Evolutionary conservation across 371 early-diverging fungal genomes (phyloP).

Genomic region (Mortierella sp.): DNA sequence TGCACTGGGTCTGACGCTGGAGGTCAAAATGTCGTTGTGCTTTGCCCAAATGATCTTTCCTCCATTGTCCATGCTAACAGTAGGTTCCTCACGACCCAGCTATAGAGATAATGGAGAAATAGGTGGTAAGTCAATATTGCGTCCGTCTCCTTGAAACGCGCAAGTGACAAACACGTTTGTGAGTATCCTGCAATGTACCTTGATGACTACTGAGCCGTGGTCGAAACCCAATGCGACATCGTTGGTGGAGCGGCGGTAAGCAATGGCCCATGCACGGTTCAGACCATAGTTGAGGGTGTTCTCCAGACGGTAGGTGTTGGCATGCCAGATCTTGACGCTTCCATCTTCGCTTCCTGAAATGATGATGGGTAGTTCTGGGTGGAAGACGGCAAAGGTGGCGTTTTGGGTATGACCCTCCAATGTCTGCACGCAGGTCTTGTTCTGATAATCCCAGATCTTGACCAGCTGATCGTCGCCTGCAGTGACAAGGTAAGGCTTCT

Average conservation of each 20-base stretch:
- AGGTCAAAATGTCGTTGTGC: slow-evolving; percentile 95
- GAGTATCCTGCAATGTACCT: slow-evolving; percentile 59
- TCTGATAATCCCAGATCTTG: slow-evolving; percentile 99
- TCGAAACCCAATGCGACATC: slow-evolving; percentile 96
- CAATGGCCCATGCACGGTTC: slow-evolving; percentile 97
- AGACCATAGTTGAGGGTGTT: slow-evolving; percentile 97
- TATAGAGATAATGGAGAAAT: not conserved
- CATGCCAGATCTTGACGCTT: slow-evolving; percentile 97
- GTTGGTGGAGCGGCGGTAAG: slow-evolving; percentile 88
- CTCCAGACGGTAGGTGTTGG: slow-evolving; percentile 96
- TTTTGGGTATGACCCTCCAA: slow-evolving; percentile 99
- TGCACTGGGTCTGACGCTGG: slow-evolving; percentile 88
- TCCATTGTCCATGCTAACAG: slow-evolving; percentile 95
- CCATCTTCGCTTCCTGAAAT: slow-evolving; percentile 98
- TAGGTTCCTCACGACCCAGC: slow-evolving; percentile 96
- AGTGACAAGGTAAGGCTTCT: slow-evolving; percentile 95
- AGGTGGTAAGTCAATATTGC: not conserved
- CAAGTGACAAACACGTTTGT: no score
- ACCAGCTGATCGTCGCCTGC: slow-evolving; percentile 96
- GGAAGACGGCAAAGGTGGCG: slow-evolving; percentile 95
- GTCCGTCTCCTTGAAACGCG: not conserved
- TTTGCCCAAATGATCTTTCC: slow-evolving; percentile 99
- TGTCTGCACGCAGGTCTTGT: slow-evolving; percentile 97
- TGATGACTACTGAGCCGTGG: slow-evolving; percentile 94
- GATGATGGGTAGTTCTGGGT: slow-evolving; percentile 98